These are phyloP conservation scores for Claviceps paspali DNA, from an alignment of 2,329 filamentous ascomycete genomes.

Conservation along the genomic window DNA sequence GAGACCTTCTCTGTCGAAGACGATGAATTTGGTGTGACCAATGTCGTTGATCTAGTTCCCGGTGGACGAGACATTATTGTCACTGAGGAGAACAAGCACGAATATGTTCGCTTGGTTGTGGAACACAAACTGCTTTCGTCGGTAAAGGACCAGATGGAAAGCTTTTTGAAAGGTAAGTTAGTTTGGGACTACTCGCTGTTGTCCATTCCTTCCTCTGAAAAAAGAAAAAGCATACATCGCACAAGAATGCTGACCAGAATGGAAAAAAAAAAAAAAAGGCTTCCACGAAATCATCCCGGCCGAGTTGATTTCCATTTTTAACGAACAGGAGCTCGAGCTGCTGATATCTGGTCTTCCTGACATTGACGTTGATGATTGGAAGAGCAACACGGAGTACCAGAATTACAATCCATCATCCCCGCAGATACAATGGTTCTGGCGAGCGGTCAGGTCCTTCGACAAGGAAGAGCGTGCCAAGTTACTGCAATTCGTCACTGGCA, in stretches of 20 bases:
- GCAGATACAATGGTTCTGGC: slow-evolving; percentile 99
- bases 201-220: background rate
- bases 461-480: slow-evolving; percentile 97
- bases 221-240: too few relatives aligned
- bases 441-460: slow-evolving; percentile 90
- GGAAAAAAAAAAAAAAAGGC: slow-evolving; percentile 44
- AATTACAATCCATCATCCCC: slow-evolving; percentile 90
- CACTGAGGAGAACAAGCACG: slow-evolving; percentile 96
- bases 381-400: slow-evolving; percentile 96
- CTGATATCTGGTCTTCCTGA: slow-evolving; percentile 94
- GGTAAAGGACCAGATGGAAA: slow-evolving; percentile 84
- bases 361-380: slow-evolving; percentile 98
- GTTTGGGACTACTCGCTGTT: too few relatives aligned
- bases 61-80: slow-evolving; percentile 86
- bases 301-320: slow-evolving; percentile 92
- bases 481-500: slow-evolving; percentile 94
- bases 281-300: slow-evolving; percentile 98
- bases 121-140: slow-evolving; percentile 87
- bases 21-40: slow-evolving; percentile 82
- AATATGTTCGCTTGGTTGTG: slow-evolving; percentile 87
- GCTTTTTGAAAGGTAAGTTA: slow-evolving; percentile 65
- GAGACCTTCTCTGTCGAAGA: slow-evolving; percentile 93
- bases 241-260: slow-evolving; percentile 5
- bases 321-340: slow-evolving; percentile 92
- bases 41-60: slow-evolving; percentile 71